Evolutionary conservation across 371 early-diverging fungal genomes (phyloP).

Genomic region (Rhizopus arrhizus): DNA sequence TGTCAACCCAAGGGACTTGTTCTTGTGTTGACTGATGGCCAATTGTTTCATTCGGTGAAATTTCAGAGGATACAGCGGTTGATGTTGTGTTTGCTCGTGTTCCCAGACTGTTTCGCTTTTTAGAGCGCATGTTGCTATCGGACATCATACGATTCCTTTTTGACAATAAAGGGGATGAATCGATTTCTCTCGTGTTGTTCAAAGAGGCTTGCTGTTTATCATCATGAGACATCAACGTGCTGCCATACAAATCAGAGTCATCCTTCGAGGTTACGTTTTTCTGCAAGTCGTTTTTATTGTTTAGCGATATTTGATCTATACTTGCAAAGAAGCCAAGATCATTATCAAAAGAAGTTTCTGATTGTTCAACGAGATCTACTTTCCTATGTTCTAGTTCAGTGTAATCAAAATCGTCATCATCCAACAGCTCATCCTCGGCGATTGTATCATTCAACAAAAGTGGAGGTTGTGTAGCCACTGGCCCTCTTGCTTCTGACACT

Average conservation of each 20-base stretch:
- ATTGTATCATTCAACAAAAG: background rate
- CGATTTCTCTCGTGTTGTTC: background rate
- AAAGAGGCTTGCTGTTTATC: background rate
- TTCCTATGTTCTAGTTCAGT: background rate
- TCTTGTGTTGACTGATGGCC: background rate
- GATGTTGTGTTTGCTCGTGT: background rate
- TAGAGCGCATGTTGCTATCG: background rate
- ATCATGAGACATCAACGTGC: background rate
- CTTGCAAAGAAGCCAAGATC: too few relatives aligned
- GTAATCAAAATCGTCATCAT: conserved; percentile 7
- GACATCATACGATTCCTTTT: background rate
- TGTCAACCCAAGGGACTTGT: background rate
- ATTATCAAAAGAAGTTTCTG: too few relatives aligned
- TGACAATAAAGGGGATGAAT: background rate
- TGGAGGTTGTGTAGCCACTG: too few relatives aligned
- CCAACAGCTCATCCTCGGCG: background rate
- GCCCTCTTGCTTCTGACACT: too few relatives aligned
- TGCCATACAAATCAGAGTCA: background rate
- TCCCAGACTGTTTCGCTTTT: background rate
- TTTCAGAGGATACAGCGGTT: background rate
- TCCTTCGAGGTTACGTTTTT: background rate
- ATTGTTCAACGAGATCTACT: background rate
- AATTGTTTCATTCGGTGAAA: background rate
- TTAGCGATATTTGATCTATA: too few relatives aligned
- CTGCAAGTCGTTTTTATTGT: background rate